A percentile compares a stretch with the other conserved stretches of the same genome.
Evolutionary conservation across 768 basidiomycete species (phyloP).

Genomic region (Suillus cothurnatus): DNA sequence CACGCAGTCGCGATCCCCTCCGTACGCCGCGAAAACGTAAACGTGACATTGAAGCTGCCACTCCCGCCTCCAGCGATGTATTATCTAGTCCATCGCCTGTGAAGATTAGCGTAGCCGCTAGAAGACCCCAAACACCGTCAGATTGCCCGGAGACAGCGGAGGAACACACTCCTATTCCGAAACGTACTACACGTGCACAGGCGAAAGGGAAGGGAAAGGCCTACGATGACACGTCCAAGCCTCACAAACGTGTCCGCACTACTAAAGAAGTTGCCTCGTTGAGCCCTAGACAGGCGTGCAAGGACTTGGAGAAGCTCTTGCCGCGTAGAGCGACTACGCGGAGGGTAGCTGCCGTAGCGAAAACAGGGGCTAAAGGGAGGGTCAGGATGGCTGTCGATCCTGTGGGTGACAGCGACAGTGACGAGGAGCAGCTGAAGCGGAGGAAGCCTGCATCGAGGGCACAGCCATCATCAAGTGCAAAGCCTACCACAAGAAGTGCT

Average conservation of each 20-base stretch:
- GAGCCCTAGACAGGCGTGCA: slow-evolving; percentile 4
- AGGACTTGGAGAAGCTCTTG: slow-evolving; percentile 16
- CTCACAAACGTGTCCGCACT: slow-evolving; percentile 16
- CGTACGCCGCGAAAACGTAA: slow-evolving; percentile 36
- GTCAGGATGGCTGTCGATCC: slow-evolving; percentile 15
- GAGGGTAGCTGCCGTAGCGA: slow-evolving; percentile 24
- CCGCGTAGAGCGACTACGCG: slow-evolving; percentile 29
- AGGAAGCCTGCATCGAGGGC: slow-evolving; percentile 18
- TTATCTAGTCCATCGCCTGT: slow-evolving; percentile 36
- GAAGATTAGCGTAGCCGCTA: slow-evolving; percentile 18
- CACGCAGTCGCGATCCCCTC: slow-evolving; percentile 23
- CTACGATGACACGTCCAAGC: not conserved
- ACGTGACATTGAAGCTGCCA: slow-evolving; percentile 14
- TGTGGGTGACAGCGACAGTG: slow-evolving; percentile 17
- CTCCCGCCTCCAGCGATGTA: slow-evolving; percentile 3
- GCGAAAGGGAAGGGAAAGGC: slow-evolving; percentile 8
- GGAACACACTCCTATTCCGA: slow-evolving; percentile 6
- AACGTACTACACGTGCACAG: slow-evolving; percentile 13
- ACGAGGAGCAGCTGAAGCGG: slow-evolving; percentile 18
- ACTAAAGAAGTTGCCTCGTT: not conserved
- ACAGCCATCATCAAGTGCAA: slow-evolving; percentile 18
- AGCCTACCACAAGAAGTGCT: slow-evolving; percentile 12
- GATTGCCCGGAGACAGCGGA: slow-evolving; percentile 15
- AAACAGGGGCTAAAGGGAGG: slow-evolving; percentile 10
- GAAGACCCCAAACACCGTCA: slow-evolving; percentile 11